Conservation (phyloP, 2,329 filamentous ascomycete species). For the Verticillium klebahnii region DNA sequence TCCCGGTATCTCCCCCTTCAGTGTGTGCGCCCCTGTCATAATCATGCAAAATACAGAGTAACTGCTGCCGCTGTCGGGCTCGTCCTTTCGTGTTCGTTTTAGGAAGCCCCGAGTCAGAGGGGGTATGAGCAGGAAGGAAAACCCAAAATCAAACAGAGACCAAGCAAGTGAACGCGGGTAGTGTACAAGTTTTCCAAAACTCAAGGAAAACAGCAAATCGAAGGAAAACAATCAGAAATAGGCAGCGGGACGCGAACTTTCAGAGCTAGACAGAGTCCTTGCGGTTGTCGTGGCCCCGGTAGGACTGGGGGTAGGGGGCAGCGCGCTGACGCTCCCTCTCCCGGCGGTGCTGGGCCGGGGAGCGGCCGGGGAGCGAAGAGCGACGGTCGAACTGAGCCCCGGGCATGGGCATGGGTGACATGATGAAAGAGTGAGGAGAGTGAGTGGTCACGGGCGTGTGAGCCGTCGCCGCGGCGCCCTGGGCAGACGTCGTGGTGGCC, state of each 20-base stretch:
- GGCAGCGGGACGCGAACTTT: too few relatives aligned
- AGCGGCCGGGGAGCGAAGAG: neutral
- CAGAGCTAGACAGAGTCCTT: neutral
- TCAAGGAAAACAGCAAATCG: neutral
- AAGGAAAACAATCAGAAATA: neutral
- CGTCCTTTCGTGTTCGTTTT: too few relatives aligned
- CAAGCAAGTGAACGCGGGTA: too few relatives aligned
- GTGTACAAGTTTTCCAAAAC: too few relatives aligned
- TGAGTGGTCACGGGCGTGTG: neutral
- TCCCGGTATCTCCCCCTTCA: too few relatives aligned
- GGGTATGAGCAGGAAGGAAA: too few relatives aligned
- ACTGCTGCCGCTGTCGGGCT: too few relatives aligned
- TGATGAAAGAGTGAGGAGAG: neutral
- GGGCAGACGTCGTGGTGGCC: neutral
- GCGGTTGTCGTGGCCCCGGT: slow-evolving; percentile 2
- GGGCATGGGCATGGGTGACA: neutral
- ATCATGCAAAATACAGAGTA: neutral
- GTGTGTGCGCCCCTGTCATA: neutral
- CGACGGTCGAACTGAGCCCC: neutral
- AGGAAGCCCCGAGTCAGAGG: too few relatives aligned
- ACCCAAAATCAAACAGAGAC: too few relatives aligned
- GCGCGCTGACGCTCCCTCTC: neutral
- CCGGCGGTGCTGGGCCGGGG: neutral
- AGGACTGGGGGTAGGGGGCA: neutral
- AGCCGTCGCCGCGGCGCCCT: neutral